Base-by-base conservation (phyloP, 1,139 yeast species). In the Eremothecium gossypii region DNA sequence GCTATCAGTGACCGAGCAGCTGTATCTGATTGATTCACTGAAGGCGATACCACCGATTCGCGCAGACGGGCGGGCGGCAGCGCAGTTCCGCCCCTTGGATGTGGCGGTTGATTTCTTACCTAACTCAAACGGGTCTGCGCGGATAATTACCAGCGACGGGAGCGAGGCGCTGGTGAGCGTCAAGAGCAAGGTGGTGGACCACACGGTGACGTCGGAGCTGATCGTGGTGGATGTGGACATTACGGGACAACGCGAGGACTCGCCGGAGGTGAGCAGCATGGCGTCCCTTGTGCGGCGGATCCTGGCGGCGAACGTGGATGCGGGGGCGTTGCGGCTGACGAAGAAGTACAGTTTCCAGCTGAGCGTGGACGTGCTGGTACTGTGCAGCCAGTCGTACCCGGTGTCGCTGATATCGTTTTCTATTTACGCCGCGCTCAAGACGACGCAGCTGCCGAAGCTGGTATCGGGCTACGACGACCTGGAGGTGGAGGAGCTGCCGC, bases 121-220 rank as follows among this genome's bases (percentile, higher is more conserved):
- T 0, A 77, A 81, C 36, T 83, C 96, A 7, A 85, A 89, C 64
- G 98, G 98, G 13, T 86, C 96, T 6, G 83, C 96, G 1, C 73
- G 95, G 64, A 77, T 89, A 30, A 72, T 89, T 53, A 73, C 86
- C 31, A 74, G 83, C 45, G 96, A 89, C 61, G 96, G 97, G 17
- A 78, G 87, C 52, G 97, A 89, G 62, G 86, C 96, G 57, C 80
- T 89, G 39, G 89, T 86, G 2, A 91, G 96, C 55, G 74, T 89
- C 40, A 89, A 89, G 62, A 76, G 89, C 8, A 83, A 83, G 54
- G 96, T 89, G 2, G 83, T 84, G n/a, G 71, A 73, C 43, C 67
- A 68, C 30, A 61, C 71, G 29, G 53, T 48, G 7, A 63, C 48
- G 28, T 54, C 46, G 1, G 69, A 73, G 27, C 65, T 86, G 30